Percentiles rank a stretch among this genome's conserved stretches.
Evolutionary conservation across 106 monocot genomes (phyloP).

Genomic region (Dendrobium huoshanense): DNA sequence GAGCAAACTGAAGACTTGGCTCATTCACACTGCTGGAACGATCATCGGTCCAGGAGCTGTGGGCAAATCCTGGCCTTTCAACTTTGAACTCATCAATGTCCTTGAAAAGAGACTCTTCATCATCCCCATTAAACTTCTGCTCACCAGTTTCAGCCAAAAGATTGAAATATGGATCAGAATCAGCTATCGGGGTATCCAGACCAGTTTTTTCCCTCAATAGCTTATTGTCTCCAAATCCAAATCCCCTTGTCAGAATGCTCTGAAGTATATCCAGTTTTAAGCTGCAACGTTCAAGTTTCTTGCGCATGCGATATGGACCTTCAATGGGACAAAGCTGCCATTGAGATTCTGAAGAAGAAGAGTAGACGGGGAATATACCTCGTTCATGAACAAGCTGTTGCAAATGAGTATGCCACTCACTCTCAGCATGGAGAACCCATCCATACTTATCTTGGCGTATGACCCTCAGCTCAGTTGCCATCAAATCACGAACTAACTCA

Average conservation of each 20-base stretch:
- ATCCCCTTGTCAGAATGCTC: conserved; percentile 47
- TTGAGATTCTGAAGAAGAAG: conserved; percentile 42
- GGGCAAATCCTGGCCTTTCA: conserved; percentile 36
- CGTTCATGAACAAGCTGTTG: conserved; percentile 90
- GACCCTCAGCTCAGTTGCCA: conserved; percentile 90
- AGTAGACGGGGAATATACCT: conserved; percentile 71
- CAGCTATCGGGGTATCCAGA: conserved; percentile 33
- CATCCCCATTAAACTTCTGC: conserved; percentile 42
- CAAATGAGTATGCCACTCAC: conserved; percentile 89
- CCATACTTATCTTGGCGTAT: conserved; percentile 99
- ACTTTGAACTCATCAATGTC: conserved; percentile 52
- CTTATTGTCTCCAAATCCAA: conserved; percentile 33
- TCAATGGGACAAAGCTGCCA: conserved; percentile 97
- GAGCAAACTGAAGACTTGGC: conserved; percentile 76
- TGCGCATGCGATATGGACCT: conserved; percentile 96
- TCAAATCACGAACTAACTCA: conserved; percentile 76
- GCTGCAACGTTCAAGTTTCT: conserved; percentile 88
- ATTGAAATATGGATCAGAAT: conserved; percentile 59
- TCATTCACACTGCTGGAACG: conserved; percentile 72
- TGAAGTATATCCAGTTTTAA: conserved; percentile 56
- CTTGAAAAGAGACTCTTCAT: conserved; percentile 37
- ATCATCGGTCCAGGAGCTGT: conserved; percentile 80
- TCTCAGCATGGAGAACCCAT: conserved; percentile 99
- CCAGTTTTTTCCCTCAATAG: conserved; percentile 33
- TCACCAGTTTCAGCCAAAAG: conserved; percentile 35